phyloP scores from a whole-genome alignment of 306 rosid species.

The Datisca glomerata region DNA sequence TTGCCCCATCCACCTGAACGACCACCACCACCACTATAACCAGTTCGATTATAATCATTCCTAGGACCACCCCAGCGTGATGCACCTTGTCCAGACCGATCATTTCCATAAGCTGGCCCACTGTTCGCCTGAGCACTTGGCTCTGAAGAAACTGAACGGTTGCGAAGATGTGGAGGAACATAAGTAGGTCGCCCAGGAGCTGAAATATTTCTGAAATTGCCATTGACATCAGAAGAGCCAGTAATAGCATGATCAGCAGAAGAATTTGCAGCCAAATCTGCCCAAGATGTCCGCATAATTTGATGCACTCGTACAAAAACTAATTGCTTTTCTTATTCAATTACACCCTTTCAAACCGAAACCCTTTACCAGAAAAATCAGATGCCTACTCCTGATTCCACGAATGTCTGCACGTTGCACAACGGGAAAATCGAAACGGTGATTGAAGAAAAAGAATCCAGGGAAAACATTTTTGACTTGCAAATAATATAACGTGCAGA shows the following conservation, averaged over 20 bases:
- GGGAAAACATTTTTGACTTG: too few relatives aligned
- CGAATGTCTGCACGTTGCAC: background rate
- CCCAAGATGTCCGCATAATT: slow-evolving; percentile 85
- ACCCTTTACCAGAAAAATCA: slow-evolving; percentile 3
- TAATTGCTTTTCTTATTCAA: slow-evolving; percentile 4
- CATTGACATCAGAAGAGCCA: slow-evolving; percentile 31
- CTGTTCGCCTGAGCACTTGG: slow-evolving; percentile 29
- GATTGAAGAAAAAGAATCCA: background rate
- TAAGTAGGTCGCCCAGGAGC: slow-evolving; percentile 38
- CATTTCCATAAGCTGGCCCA: slow-evolving; percentile 24
- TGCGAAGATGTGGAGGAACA: slow-evolving; percentile 86
- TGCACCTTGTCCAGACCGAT: slow-evolving; percentile 26
- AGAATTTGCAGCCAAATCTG: slow-evolving; percentile 83
- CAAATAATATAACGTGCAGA: too few relatives aligned
- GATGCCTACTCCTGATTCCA: background rate
- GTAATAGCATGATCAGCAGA: slow-evolving; percentile 52
- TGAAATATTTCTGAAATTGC: slow-evolving; percentile 14
- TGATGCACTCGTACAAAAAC: slow-evolving; percentile 9
- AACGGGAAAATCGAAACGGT: background rate
- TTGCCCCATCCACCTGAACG: slow-evolving; percentile 40
- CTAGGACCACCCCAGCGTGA: slow-evolving; percentile 41
- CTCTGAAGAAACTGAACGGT: slow-evolving; percentile 33
- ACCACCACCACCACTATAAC: slow-evolving; percentile 32
- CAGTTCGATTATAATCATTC: slow-evolving; percentile 35
- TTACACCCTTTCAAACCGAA: background rate